Percentiles rank a stretch among this genome's conserved stretches.
These are phyloP conservation scores for Pseudogymnoascus sp. DNA, from an alignment of 2,329 filamentous ascomycete species.

Conservation along the genomic window DNA sequence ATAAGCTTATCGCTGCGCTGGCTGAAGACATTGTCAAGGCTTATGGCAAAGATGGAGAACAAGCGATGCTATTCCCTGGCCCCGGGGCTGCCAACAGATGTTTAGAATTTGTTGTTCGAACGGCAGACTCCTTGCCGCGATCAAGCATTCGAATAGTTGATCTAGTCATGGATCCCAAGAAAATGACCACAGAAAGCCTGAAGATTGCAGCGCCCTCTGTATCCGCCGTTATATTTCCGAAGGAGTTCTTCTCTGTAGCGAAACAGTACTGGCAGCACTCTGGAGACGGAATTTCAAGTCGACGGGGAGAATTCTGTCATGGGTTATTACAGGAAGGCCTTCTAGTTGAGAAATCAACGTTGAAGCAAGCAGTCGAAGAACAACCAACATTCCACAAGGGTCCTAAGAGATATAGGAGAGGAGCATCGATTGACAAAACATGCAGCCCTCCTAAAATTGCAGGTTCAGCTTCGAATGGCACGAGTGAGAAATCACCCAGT, in stretches of 20 bases:
- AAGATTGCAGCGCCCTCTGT: slow-evolving; percentile 50
- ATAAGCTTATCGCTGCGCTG: slow-evolving; percentile 71
- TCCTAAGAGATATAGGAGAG: slow-evolving; percentile 70
- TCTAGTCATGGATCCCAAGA: slow-evolving; percentile 53
- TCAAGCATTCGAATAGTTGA: slow-evolving; percentile 49
- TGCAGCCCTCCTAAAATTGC: slow-evolving; percentile 16
- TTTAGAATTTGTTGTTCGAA: slow-evolving; percentile 59
- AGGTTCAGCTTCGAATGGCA: slow-evolving; percentile 15
- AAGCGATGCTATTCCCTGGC: slow-evolving; percentile 79
- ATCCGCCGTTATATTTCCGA: slow-evolving; percentile 64
- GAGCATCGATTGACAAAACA: slow-evolving; percentile 42
- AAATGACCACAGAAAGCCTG: slow-evolving; percentile 44
- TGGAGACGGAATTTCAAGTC: slow-evolving; percentile 85
- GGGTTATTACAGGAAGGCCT: slow-evolving; percentile 63
- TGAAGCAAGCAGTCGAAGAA: slow-evolving; percentile 19
- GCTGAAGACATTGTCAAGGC: slow-evolving; percentile 57
- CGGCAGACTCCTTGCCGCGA: slow-evolving; percentile 44
- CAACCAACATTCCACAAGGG: slow-evolving; percentile 46
- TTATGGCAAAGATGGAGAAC: slow-evolving; percentile 53
- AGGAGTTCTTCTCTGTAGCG: slow-evolving; percentile 60
- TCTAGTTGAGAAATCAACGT: slow-evolving; percentile 41
- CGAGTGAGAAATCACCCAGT: background rate
- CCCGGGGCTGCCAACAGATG: slow-evolving; percentile 63
- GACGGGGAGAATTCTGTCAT: slow-evolving; percentile 83
- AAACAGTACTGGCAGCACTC: slow-evolving; percentile 98